Evolutionary conservation across 1,284 basidiomycete genomes (phyloP).

Genomic region (Neonothopanus nambi): DNA sequence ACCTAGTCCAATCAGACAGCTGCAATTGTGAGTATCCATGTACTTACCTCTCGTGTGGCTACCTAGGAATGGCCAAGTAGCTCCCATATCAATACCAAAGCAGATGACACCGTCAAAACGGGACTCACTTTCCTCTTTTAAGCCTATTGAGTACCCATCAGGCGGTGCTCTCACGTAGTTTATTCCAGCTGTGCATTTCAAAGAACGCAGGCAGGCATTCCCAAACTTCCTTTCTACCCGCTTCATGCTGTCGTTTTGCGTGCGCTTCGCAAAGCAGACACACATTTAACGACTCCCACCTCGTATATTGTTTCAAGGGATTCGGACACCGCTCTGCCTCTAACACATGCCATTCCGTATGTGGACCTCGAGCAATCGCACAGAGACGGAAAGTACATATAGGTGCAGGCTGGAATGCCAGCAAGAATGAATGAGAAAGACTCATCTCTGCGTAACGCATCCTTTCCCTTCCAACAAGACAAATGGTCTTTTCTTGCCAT

Average conservation of each 20-base stretch:
- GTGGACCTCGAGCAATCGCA: constrained; percentile 32
- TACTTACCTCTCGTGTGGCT: too few species aligned
- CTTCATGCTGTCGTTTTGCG: constrained; percentile 35
- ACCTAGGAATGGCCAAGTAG: too few species aligned
- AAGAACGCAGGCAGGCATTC: constrained; percentile 40
- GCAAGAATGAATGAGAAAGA: constrained; percentile 39
- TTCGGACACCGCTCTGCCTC: constrained; percentile 35
- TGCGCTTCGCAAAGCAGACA: constrained; percentile 36
- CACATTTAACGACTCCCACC: constrained; percentile 39
- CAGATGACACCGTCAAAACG: too few species aligned
- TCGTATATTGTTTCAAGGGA: constrained; percentile 35
- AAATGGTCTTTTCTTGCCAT: constrained; percentile 39
- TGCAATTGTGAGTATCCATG: too few species aligned
- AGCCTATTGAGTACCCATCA: too few species aligned
- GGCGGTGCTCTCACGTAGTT: neutral
- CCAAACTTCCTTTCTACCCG: constrained; percentile 42
- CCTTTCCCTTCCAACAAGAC: constrained; percentile 39
- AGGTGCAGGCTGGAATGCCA: constrained; percentile 34
- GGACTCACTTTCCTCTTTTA: too few species aligned
- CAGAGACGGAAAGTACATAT: constrained; percentile 31
- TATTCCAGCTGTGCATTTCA: constrained; percentile 19
- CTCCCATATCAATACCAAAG: too few species aligned
- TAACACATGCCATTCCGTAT: constrained; percentile 39
- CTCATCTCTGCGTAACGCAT: constrained; percentile 40
- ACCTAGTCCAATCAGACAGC: too few species aligned